Base-by-base conservation (phyloP, 352 stramenopile genomes). In the Phytophthora vignae region DNA sequence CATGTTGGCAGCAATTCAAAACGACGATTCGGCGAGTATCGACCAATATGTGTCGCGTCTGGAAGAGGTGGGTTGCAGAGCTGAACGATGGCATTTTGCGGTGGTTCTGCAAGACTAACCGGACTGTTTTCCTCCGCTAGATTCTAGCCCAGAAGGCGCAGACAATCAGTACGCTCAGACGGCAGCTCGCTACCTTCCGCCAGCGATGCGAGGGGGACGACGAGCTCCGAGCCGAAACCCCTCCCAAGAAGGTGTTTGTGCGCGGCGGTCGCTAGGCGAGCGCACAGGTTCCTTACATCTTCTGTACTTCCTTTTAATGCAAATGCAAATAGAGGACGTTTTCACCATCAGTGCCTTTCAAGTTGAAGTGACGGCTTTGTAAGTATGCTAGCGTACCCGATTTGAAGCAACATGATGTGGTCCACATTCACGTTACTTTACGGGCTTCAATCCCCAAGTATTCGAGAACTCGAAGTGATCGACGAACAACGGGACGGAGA, bases 21-120 rank as follows among this genome's bases (percentile, higher is more conserved):
- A 90, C 21, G 94, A 98, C 36, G 94, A 99, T 69, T 97, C 98
- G 66, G 93, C 98, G 6, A 76, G 62, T 75, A 98, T 99, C 56
- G 97, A 99, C 71, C 83, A 90, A 36, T 99, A 99, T 78, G 91
- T 97, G 19, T 77, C 71, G 31, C 84, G 94, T 25, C 81, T 99
- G 10, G 92, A 97, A 67, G 81, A 97, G 78, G 88, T 95, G 40
- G 12, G 68, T 59, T 17, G 1, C 31, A 22, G 21, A 22, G 3
- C 11, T 65, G 10, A 48, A 6, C 36, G 40, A 31, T 25, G 27
- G 1, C 5, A 58, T 29, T 10, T 11, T 29, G 33, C 19, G 3
- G 48, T 14, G 48, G 0, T 15, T 49, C 12, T 49, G 17, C 22
- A 38, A 17, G 4, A n/a, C 21, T 70, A 21, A 49, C 65, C 3